Base-by-base conservation (phyloP, 2,329 filamentous ascomycete genomes). In the Pseudogymnoascus pannorum region DNA sequence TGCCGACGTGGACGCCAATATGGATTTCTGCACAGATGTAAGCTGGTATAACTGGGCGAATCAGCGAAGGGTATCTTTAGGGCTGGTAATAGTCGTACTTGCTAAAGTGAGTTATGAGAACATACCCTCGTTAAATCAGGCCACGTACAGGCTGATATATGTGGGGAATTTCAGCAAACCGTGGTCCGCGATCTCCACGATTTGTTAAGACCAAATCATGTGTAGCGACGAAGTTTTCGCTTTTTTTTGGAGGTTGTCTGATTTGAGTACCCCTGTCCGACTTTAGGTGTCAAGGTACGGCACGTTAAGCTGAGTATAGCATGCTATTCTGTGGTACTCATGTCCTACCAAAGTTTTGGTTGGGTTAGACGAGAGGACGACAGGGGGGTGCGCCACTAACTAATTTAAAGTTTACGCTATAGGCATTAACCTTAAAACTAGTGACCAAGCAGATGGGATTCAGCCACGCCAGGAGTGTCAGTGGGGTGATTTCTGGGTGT, bases 31-130 rank as follows among this genome's bases (percentile, higher is more conserved):
- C 54, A 61, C 59, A 6, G 71, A 74, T n/a, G 60, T 75, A 16
- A 65, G 75, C 61, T 76, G 74, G 73, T 72, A 73, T 64, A 69
- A 70, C 58, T 76, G 74, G 74, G 64, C 16, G 68, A 75, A 60
- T 73, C 72, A 61, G 72, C 72, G 1, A 72, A 71, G 29, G 44
- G 48, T 20, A 66, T 66, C 42, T 62, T 44, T 5, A 44, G n/a
- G 16, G 38, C 38, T 11, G 18, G 16, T 20, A 20, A 40, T 9
- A 20, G 38, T 18, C 35, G 14, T 16, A 40, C 11, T 20, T 44
- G 12, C 7, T 44, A 5, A 12, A 14, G 12, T 44, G 40, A 44
- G 2, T 24, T 7, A 44, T 26, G 22, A 14, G 42, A 12, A 5
- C 14, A 22, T 22, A 40, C 7, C 11, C 4, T 48, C 7, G 6